Conservation (phyloP, 1,284 basidiomycete genomes). For the Cronartium quercuum region DNA sequence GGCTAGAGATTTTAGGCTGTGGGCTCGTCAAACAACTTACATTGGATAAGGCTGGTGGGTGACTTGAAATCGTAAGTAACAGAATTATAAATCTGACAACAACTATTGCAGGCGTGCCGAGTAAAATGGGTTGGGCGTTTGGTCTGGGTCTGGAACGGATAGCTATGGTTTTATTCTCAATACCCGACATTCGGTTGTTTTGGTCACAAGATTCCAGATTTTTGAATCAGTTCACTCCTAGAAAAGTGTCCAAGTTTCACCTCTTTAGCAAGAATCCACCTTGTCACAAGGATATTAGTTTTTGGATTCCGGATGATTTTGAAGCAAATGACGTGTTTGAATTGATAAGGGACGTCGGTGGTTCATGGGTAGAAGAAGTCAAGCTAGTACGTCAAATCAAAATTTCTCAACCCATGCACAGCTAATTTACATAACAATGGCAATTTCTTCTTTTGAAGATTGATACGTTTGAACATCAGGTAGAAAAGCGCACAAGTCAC, state of each 20-base stretch:
- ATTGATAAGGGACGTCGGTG: constrained; percentile 81
- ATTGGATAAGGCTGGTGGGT: constrained; percentile 73
- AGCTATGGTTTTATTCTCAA: constrained; percentile 94
- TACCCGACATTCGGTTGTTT: constrained; percentile 98
- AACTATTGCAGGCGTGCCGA: constrained; percentile 58
- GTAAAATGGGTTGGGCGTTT: constrained; percentile 95
- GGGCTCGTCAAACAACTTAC: constrained; percentile 88
- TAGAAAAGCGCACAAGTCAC: constrained; percentile 68
- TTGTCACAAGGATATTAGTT: constrained; percentile 36
- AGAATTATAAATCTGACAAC: background rate
- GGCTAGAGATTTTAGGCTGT: constrained; percentile 93
- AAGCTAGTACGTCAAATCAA: constrained; percentile 54
- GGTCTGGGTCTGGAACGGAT: constrained; percentile 95
- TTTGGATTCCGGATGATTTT: constrained; percentile 51
- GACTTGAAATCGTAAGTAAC: background rate
- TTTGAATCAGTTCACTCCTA: constrained; percentile 71
- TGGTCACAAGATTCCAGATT: constrained; percentile 90
- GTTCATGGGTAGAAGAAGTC: constrained; percentile 86
- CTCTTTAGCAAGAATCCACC: constrained; percentile 33
- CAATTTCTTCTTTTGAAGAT: constrained; percentile 52
- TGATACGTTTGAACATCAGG: constrained; percentile 86
- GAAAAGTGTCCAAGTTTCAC: constrained; percentile 59
- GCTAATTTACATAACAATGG: too few relatives aligned
- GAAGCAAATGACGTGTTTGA: constrained; percentile 98
- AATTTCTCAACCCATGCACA: too few relatives aligned